Percentiles rank a stretch among this genome's conserved stretches.
Evolutionary conservation across 352 stramenopile species (phyloP).

Genomic region (Globisporangium spiculum): DNA sequence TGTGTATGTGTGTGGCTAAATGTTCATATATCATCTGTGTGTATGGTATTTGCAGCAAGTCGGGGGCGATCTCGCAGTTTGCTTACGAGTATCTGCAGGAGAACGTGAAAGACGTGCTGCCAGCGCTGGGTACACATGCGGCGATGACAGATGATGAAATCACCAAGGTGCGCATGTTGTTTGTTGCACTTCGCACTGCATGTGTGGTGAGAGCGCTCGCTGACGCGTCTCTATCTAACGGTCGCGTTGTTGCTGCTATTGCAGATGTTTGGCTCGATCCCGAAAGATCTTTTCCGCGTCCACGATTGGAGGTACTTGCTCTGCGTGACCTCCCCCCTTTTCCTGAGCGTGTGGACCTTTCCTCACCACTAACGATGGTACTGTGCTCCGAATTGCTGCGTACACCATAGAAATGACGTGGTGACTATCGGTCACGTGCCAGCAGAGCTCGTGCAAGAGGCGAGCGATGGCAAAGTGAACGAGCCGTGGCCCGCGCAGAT

Average conservation of each 20-base stretch:
- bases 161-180: conserved; percentile 37
- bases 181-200: neutral
- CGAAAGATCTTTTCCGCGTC: conserved; percentile 86
- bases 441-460: conserved; percentile 87
- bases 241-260: neutral
- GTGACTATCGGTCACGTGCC: conserved; percentile 95
- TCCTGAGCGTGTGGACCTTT: neutral
- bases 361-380: neutral
- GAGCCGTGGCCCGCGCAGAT: conserved; percentile 95
- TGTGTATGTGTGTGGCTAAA: neutral
- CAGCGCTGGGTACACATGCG: conserved; percentile 94
- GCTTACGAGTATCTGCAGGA: conserved; percentile 92
- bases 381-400: neutral
- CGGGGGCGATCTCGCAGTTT: conserved; percentile 91
- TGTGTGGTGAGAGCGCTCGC: neutral
- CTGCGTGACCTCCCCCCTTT: neutral
- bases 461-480: conserved; percentile 94
- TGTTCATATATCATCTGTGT: neutral
- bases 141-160: conserved; percentile 96
- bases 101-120: conserved; percentile 88
- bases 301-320: conserved; percentile 92
- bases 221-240: neutral
- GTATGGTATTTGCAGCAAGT: conserved; percentile 43
- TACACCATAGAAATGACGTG: conserved; percentile 87
- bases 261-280: conserved; percentile 93